A percentile compares a stretch with the other conserved stretches of the same genome.
Conservation (phyloP, 805 yeast genomes). For the Saturnispora sanitii region DNA sequence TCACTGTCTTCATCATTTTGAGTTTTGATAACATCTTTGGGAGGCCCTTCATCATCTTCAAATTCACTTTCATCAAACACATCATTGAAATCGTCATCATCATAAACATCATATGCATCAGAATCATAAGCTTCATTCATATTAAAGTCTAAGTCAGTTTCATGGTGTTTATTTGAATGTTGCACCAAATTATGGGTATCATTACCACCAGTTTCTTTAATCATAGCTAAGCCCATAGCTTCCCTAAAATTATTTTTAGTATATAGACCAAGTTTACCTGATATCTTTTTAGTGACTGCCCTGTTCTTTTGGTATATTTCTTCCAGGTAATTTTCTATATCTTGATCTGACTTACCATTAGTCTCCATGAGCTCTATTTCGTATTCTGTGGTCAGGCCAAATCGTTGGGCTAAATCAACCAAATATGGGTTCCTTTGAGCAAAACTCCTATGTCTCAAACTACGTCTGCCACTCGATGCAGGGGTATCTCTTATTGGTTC, state of each 20-base stretch:
- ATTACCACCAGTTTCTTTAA: background rate
- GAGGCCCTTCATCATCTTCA: background rate
- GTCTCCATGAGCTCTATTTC: constrained; percentile 23
- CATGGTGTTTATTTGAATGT: background rate
- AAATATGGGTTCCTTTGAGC: constrained; percentile 23
- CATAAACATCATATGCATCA: constrained; percentile 12
- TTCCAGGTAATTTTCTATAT: constrained; percentile 23
- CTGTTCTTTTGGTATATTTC: constrained; percentile 18
- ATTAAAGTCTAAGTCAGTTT: background rate
- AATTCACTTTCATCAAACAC: constrained; percentile 10
- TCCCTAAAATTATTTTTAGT: constrained; percentile 17
- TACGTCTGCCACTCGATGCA: constrained; percentile 9
- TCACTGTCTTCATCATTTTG: constrained; percentile 5
- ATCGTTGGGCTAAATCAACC: constrained; percentile 26
- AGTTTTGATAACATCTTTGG: background rate
- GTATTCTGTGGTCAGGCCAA: constrained; percentile 24
- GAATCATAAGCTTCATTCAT: constrained; percentile 1
- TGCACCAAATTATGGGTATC: too few relatives aligned
- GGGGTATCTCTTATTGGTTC: too few relatives aligned
- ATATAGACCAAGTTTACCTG: constrained; percentile 25
- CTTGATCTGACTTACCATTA: constrained; percentile 21
- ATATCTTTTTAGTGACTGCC: constrained; percentile 18
- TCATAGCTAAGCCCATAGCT: constrained; percentile 13
- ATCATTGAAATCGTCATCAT: constrained; percentile 13
- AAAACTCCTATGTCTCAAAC: constrained; percentile 11